These are phyloP conservation scores for Candida vartiovaarae DNA, from an alignment of 805 yeast genomes.

Conservation along the genomic window DNA sequence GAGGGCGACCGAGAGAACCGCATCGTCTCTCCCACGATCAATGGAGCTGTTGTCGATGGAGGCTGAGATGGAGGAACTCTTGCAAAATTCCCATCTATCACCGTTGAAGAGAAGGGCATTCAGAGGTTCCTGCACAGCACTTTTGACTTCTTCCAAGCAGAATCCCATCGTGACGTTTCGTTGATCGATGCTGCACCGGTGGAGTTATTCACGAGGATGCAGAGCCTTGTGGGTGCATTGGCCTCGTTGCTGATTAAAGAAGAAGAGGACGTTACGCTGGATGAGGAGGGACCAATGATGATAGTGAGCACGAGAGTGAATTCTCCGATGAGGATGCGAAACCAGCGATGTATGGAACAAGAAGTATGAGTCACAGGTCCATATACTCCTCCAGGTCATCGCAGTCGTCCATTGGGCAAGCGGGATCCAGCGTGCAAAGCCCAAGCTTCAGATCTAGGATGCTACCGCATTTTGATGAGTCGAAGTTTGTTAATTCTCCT, in stretches of 20 bases:
- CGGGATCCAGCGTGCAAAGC: too few relatives aligned
- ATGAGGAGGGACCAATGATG: background rate
- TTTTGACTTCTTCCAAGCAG: constrained; percentile 24
- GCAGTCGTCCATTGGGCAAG: too few relatives aligned
- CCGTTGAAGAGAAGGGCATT: constrained; percentile 16
- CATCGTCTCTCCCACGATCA: constrained; percentile 18
- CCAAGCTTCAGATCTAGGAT: too few relatives aligned
- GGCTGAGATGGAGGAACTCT: constrained; percentile 20
- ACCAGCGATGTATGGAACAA: background rate
- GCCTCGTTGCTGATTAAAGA: constrained; percentile 27
- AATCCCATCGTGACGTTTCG: constrained; percentile 10
- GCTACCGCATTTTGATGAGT: too few relatives aligned
- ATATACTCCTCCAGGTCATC: too few relatives aligned
- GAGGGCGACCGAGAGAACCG: too few relatives aligned
- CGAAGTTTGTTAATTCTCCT: too few relatives aligned
- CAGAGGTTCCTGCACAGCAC: constrained; percentile 15
- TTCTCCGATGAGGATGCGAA: background rate
- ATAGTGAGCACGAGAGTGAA: constrained; percentile 3
- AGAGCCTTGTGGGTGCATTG: constrained; percentile 25
- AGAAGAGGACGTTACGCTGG: constrained; percentile 6
- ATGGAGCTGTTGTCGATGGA: constrained; percentile 27
- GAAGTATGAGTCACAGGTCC: background rate
- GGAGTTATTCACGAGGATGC: constrained; percentile 26
- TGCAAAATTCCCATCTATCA: constrained; percentile 13
- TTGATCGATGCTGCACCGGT: constrained; percentile 24